phyloP scores from a whole-genome alignment of 495 filamentous ascomycete species.

The Talaromyces ruber region DNA sequence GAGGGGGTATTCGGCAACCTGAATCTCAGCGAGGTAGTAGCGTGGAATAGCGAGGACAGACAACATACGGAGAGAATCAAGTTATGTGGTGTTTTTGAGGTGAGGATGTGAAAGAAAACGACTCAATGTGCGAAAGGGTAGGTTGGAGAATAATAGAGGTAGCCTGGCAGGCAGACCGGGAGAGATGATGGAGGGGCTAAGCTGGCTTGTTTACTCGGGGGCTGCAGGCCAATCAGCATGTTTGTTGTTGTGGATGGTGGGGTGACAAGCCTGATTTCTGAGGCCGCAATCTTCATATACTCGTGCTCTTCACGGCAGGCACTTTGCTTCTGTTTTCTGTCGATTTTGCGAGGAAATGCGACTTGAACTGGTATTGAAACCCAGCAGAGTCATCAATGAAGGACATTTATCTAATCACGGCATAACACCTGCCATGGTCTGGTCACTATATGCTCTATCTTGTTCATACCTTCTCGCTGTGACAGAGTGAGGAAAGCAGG shows the following conservation, averaged over 20 bases:
- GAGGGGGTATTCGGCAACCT: not conserved
- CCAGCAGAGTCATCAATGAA: no score
- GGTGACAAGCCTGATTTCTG: not conserved
- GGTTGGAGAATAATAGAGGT: slow-evolving; percentile 1
- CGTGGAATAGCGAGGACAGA: not conserved
- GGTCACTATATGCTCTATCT: no score
- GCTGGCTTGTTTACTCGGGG: not conserved
- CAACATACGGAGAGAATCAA: slow-evolving; percentile 27
- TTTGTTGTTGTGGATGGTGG: not conserved
- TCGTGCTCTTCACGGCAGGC: not conserved
- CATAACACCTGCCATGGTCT: no score
- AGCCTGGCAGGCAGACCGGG: not conserved
- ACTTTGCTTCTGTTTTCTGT: not conserved
- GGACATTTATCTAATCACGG: no score
- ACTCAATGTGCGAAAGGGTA: not conserved
- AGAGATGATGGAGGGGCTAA: slow-evolving; percentile 2
- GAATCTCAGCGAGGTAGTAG: not conserved
- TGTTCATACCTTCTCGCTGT: no score
- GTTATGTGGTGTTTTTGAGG: not conserved
- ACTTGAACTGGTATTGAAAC: no score
- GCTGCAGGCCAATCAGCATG: not conserved
- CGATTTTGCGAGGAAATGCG: no score
- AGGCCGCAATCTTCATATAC: not conserved
- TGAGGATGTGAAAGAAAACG: slow-evolving; percentile 9
- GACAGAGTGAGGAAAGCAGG: no score